Percentiles rank a stretch among this genome's conserved stretches.
These are phyloP conservation scores for Fusarium sp. DNA, from an alignment of 2,329 filamentous ascomycete genomes.

Conservation along the genomic window DNA sequence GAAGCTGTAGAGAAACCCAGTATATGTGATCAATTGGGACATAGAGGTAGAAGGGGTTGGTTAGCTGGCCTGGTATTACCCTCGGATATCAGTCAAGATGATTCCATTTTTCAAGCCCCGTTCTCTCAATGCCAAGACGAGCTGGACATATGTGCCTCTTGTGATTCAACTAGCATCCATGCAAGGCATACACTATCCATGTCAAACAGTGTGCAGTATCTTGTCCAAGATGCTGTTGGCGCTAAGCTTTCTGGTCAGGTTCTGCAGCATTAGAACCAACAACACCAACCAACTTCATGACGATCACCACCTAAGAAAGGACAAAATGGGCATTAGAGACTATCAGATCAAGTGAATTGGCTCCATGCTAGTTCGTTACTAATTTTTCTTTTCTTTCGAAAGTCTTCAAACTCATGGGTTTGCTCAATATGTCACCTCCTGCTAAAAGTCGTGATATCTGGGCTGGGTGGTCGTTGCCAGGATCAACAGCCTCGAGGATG, in stretches of 20 bases:
- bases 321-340: not conserved
- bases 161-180: not conserved
- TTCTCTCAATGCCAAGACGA: not conserved
- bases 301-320: not conserved
- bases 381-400: accelerated
- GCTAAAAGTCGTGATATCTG: not conserved
- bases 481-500: not conserved
- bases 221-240: slow-evolving; percentile 33
- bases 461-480: not conserved
- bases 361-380: too few relatives aligned
- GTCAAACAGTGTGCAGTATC: not conserved
- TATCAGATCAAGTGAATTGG: not conserved
- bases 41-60: not conserved
- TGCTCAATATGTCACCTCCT: not conserved
- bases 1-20: slow-evolving; percentile 17
- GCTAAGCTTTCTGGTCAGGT: slow-evolving; percentile 3
- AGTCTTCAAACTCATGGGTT: too few relatives aligned
- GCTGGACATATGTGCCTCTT: not conserved
- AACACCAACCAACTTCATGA: slow-evolving; percentile 12
- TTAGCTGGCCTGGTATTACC: not conserved
- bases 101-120: not conserved
- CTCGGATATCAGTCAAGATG: not conserved
- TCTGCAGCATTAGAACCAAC: slow-evolving; percentile 12
- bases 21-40: not conserved
- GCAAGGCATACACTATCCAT: not conserved